Evolutionary conservation across 495 filamentous ascomycete species (phyloP).

Genomic region (Talaromyces liani): DNA sequence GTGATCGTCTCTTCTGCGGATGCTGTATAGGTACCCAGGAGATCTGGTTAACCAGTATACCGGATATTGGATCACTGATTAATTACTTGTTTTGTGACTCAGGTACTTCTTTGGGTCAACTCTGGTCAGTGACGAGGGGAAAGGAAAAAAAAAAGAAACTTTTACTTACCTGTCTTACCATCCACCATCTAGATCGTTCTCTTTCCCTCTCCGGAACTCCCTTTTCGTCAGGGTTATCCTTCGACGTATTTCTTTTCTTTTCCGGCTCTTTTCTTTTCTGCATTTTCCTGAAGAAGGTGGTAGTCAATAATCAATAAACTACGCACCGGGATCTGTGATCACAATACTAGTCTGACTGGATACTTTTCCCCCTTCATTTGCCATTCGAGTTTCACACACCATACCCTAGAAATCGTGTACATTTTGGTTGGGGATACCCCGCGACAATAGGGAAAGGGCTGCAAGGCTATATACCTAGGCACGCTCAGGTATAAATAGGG

Average conservation of each 20-base stretch:
- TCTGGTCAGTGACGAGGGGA: neutral
- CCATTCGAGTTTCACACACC: neutral
- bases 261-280: neutral
- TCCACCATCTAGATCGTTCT: neutral
- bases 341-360: neutral
- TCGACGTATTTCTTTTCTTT: neutral
- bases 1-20: neutral
- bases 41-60: neutral
- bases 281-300: neutral
- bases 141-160: neutral
- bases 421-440: neutral
- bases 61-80: neutral
- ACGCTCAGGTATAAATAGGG: conserved; percentile 1
- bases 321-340: neutral
- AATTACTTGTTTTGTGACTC: neutral
- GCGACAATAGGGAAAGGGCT: neutral
- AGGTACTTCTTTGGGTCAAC: neutral
- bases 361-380: neutral
- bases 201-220: neutral
- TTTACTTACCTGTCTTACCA: neutral
- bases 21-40: neutral
- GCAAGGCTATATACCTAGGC: neutral
- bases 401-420: neutral
- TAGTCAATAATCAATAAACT: neutral
- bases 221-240: neutral